These are phyloP conservation scores for Mrakia frigida DNA, from an alignment of 768 basidiomycete genomes.

Conservation along the genomic window DNA sequence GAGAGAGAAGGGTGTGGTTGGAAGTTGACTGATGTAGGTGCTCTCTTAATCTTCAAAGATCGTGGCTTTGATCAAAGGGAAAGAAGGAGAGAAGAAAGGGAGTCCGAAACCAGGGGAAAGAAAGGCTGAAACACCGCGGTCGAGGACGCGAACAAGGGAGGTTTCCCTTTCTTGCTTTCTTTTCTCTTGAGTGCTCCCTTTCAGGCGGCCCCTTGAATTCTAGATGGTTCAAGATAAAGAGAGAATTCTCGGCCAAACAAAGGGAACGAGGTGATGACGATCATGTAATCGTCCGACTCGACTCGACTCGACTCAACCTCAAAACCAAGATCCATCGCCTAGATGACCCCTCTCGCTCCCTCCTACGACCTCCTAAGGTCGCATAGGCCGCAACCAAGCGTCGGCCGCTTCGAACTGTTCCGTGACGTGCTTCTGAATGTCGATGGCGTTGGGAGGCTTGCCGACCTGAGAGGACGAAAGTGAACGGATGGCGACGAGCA, in stretches of 20 bases:
- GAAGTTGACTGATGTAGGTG: background rate
- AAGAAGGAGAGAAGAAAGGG: background rate
- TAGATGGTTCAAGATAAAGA: no score
- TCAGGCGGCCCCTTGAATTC: no score
- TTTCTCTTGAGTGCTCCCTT: no score
- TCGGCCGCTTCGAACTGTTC: slow-evolving; percentile 96
- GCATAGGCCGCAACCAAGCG: slow-evolving; percentile 72
- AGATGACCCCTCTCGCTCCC: background rate
- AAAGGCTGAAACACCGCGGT: no score
- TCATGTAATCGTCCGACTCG: background rate
- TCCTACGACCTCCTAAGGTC: slow-evolving; percentile 13
- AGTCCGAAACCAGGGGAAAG: no score
- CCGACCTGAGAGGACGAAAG: slow-evolving; percentile 53
- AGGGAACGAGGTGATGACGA: background rate
- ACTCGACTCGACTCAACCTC: background rate
- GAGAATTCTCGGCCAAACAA: background rate
- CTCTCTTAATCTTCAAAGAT: background rate
- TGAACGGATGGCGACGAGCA: slow-evolving; percentile 77
- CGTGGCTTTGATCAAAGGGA: background rate
- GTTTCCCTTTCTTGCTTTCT: no score
- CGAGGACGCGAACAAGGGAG: no score
- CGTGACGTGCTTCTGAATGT: slow-evolving; percentile 77
- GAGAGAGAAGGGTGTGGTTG: background rate
- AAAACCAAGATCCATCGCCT: background rate
- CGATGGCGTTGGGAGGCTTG: slow-evolving; percentile 47